Percentiles rank a stretch among this genome's conserved stretches.
These are phyloP conservation scores for Harrya chromipes DNA, from an alignment of 768 basidiomycete genomes.

Conservation along the genomic window DNA sequence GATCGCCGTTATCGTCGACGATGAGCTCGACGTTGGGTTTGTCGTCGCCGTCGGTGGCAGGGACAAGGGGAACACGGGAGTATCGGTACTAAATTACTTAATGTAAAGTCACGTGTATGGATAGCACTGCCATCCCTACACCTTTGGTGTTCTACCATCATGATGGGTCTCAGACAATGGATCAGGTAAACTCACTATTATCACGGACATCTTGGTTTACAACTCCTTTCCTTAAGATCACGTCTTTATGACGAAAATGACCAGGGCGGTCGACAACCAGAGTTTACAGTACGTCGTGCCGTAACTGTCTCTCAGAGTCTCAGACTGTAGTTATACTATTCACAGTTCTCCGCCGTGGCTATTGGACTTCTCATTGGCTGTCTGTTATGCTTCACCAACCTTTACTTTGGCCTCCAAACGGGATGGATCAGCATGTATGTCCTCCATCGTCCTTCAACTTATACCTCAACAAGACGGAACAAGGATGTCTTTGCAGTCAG, in stretches of 20 bases:
- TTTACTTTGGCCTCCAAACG: conserved; percentile 84
- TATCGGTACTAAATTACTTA: conserved; percentile 31
- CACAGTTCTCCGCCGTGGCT: conserved; percentile 53
- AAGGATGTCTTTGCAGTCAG: conserved; percentile 96
- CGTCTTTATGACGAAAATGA: background rate
- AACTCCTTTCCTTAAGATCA: conserved; percentile 3
- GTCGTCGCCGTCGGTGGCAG: conserved; percentile 34
- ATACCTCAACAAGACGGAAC: conserved; percentile 1
- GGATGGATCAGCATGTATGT: conserved; percentile 87
- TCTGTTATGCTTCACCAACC: conserved; percentile 88
- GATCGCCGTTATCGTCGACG: conserved; percentile 29
- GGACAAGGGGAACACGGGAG: conserved; percentile 34
- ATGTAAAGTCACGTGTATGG: conserved; percentile 29
- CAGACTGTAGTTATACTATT: background rate
- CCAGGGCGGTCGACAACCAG: conserved; percentile 8
- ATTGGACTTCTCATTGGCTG: conserved; percentile 84
- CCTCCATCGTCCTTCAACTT: background rate
- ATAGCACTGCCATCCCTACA: conserved; percentile 4
- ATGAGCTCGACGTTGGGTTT: conserved; percentile 26
- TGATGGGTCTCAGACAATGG: conserved; percentile 21
- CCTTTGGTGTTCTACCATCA: too few relatives aligned
- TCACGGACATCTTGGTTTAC: background rate
- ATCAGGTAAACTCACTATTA: conserved; percentile 17
- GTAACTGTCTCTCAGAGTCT: background rate
- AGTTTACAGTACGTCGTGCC: conserved; percentile 29